phyloP scores from a whole-genome alignment of 2,329 filamentous ascomycete species.

The Parafenestella ontariensis region DNA sequence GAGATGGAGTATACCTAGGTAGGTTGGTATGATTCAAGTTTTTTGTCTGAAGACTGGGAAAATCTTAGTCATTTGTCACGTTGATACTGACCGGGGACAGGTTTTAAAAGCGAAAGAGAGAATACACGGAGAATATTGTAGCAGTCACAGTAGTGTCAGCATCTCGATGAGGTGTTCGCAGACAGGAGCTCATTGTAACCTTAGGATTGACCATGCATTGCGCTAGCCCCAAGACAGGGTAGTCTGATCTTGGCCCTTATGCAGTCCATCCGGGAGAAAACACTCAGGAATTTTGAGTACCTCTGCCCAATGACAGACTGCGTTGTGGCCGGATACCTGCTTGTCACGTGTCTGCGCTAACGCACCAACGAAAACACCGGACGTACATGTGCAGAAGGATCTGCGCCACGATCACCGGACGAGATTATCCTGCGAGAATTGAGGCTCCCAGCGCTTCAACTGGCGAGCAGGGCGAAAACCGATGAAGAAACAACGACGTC shows the following conservation, averaged over 20 bases:
- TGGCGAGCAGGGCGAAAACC: not conserved
- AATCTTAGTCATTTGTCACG: not conserved
- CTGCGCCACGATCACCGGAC: constrained; percentile 6
- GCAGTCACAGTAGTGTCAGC: not conserved
- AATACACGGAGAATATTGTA: not conserved
- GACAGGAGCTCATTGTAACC: not conserved
- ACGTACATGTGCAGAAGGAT: constrained; percentile 18
- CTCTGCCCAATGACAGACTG: not conserved
- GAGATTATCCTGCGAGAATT: not conserved
- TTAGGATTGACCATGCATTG: not conserved
- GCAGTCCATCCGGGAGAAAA: not conserved
- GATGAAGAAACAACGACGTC: constrained; percentile 4
- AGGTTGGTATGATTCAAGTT: too few species aligned
- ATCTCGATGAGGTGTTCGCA: not conserved
- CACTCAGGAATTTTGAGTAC: not conserved
- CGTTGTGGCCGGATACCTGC: constrained; percentile 17
- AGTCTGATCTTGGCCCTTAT: not conserved
- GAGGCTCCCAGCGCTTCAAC: constrained; percentile 3
- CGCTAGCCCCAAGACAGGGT: not conserved
- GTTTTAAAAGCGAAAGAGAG: not conserved
- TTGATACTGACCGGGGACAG: not conserved
- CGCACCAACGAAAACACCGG: constrained; percentile 18
- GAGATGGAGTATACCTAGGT: not conserved
- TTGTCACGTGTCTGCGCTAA: constrained; percentile 24
- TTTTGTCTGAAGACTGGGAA: too few species aligned